Conservation (phyloP, 768 basidiomycete species). For the Dioszegia crocea region DNA sequence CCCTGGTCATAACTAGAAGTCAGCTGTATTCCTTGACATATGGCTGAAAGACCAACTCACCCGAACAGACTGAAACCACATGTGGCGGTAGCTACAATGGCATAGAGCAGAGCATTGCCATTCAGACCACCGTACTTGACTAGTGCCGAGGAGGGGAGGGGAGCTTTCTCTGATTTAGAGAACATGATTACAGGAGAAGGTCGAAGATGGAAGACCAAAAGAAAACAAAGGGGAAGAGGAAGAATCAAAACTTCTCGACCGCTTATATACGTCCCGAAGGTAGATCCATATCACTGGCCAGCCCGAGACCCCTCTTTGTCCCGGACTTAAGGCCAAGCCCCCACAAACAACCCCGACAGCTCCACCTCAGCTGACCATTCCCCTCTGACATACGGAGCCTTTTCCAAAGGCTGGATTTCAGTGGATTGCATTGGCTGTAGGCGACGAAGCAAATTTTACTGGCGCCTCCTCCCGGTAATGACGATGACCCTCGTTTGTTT, state of each 20-base stretch:
- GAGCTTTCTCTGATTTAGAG: constrained; percentile 9
- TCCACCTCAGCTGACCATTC: no score
- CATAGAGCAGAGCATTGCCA: constrained; percentile 35
- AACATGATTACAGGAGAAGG: not conserved
- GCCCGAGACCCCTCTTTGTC: not conserved
- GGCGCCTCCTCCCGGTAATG: not conserved
- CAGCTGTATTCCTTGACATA: not conserved
- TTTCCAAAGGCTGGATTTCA: no score
- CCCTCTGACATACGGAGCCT: no score
- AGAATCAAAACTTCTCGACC: not conserved
- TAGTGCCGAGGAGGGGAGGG: constrained; percentile 3
- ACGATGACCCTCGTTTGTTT: not conserved
- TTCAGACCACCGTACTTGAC: constrained; percentile 40
- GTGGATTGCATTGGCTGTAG: no score
- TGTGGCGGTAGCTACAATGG: constrained; percentile 41
- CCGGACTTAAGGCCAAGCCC: no score
- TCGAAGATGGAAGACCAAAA: not conserved
- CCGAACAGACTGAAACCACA: constrained; percentile 45
- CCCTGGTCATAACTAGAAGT: constrained; percentile 37
- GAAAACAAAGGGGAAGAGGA: not conserved
- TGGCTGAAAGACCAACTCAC: constrained; percentile 12
- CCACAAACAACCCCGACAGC: no score
- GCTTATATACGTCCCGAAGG: not conserved
- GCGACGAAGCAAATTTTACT: no score
- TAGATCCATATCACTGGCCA: not conserved